phyloP scores from a whole-genome alignment of 2,329 filamentous ascomycete genomes.

The Claviceps pazoutovae region DNA sequence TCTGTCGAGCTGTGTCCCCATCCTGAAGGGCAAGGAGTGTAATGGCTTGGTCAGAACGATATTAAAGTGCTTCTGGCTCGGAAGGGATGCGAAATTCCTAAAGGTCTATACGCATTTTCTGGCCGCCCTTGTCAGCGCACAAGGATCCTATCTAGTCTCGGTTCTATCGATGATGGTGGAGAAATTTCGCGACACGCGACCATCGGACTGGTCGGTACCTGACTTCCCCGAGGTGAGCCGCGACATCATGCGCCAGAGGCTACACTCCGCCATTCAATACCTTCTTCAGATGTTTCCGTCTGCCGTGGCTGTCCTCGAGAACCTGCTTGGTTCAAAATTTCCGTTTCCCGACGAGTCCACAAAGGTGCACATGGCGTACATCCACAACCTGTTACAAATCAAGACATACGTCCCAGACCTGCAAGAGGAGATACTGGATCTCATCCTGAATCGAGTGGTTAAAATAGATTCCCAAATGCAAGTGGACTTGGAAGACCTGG shows the following conservation, averaged over 20 bases:
- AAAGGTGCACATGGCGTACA: constrained; percentile 72
- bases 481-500: constrained; percentile 80
- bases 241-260: constrained; percentile 52
- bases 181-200: constrained; percentile 48
- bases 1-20: constrained; percentile 46
- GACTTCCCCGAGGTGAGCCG: constrained; percentile 46
- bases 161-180: constrained; percentile 71
- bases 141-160: constrained; percentile 60
- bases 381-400: constrained; percentile 68
- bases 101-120: constrained; percentile 55
- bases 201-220: constrained; percentile 32
- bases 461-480: constrained; percentile 95
- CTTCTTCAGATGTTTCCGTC: constrained; percentile 72
- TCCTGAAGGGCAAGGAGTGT: constrained; percentile 44
- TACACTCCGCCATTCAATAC: constrained; percentile 64
- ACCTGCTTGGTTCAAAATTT: constrained; percentile 54
- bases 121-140: constrained; percentile 63
- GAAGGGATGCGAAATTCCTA: constrained; percentile 49
- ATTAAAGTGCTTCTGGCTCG: constrained; percentile 50
- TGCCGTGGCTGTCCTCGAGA: constrained; percentile 54
- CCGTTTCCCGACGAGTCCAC: constrained; percentile 65
- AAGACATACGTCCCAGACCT: constrained; percentile 66
- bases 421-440: constrained; percentile 63
- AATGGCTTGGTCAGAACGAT: constrained; percentile 44
- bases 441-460: constrained; percentile 76